Percentiles rank a stretch among this genome's conserved stretches.
Evolutionary conservation across 805 yeast species (phyloP).

Genomic region (Ogataea sp.): DNA sequence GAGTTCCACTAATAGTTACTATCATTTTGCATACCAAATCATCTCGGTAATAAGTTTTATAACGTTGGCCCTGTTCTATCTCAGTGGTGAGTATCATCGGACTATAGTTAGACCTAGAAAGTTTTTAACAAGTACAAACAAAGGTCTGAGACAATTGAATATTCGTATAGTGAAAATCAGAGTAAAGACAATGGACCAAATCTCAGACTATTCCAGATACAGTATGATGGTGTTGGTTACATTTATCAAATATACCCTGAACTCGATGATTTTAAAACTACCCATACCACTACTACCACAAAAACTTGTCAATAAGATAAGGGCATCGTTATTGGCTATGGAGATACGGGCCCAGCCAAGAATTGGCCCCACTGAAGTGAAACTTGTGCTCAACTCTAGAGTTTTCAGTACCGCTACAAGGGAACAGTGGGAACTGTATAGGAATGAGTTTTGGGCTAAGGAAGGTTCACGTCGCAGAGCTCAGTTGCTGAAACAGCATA

Average conservation of each 20-base stretch:
- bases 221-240: slow-evolving; percentile 5
- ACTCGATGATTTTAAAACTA: background rate
- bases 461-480: slow-evolving; percentile 62
- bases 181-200: slow-evolving; percentile 14
- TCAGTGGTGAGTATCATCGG: slow-evolving; percentile 84
- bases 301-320: background rate
- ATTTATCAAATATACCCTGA: background rate
- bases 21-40: slow-evolving; percentile 39
- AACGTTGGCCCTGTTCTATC: slow-evolving; percentile 67
- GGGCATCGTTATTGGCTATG: background rate
- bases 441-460: slow-evolving; percentile 89
- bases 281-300: background rate
- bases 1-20: slow-evolving; percentile 11
- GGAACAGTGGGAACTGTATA: slow-evolving; percentile 90
- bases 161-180: slow-evolving; percentile 62
- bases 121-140: slow-evolving; percentile 76
- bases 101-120: slow-evolving; percentile 77
- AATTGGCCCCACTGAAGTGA: slow-evolving; percentile 73
- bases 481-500: slow-evolving; percentile 7
- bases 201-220: slow-evolving; percentile 19
- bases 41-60: slow-evolving; percentile 53
- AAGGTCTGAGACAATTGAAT: slow-evolving; percentile 80
- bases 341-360: slow-evolving; percentile 43
- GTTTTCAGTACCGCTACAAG: slow-evolving; percentile 75
- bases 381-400: slow-evolving; percentile 72